Evolutionary conservation across 306 rosid genomes (phyloP), one percentile per base, ranked within the genome.

Genomic region (Prunus mongolica): DNA sequence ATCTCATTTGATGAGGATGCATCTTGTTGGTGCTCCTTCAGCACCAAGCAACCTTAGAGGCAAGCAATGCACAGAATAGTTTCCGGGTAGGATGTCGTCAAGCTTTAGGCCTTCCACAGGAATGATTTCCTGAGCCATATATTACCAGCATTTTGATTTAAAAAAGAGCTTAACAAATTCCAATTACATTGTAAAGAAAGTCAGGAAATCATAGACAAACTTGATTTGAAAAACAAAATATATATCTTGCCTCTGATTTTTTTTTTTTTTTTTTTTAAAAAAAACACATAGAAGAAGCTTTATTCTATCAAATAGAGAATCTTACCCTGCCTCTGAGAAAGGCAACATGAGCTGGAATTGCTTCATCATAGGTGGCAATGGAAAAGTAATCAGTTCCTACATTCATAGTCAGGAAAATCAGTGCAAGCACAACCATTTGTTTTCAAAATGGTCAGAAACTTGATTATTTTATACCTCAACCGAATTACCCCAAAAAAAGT

Each of bases 21-120:
- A 88, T 78, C 97, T 83, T 13, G 83, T 85, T 55, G 93, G 95
- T 54, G 93, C 88, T 75, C 97, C 95, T 80, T 89, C 95, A 0
- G 93, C 88, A 69, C 95, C 95, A 64, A 87, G 65, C 95, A 91
- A 89, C 89, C 97, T 82, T 44, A 88, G 91, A 79, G 93, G 93
- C 56, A 91, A 82, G 87, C 95, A 91, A 65, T 88, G 90, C 73
- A 91, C 85, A 2, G 85, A 74, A 79, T 91, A 88, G 54, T 83
- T 20, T 77, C 93, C 95, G 20, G 89, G 81, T 28, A 88, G 87
- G 75, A 89, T 72, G 54, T 76, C 89, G 76, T 86, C 93, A 44
- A 91, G 95, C 81, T 91, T 91, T 71, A 91, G 87, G 65, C 76
- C 82, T 82, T 91, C 95, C 72, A 91, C 95, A 0, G 83, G 90